phyloP scores from a whole-genome alignment of 805 yeast genomes.

The Sugiyamaella chiloensis region DNA sequence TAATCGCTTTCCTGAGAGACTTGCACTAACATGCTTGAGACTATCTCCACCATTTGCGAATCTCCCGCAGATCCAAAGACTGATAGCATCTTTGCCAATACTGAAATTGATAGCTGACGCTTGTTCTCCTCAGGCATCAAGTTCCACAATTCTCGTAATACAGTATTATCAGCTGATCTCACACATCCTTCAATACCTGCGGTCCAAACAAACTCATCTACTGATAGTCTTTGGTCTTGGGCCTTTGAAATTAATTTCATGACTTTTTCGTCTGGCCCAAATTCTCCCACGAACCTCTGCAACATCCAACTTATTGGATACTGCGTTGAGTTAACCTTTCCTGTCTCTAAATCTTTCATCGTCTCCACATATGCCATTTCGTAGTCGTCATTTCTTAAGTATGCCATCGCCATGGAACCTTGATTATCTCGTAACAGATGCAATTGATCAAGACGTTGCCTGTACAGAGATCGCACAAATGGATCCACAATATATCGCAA shows the following conservation, averaged over 20 bases:
- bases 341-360: background rate
- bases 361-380: constrained; percentile 3
- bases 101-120: background rate
- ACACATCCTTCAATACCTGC: background rate
- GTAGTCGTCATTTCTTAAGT: background rate
- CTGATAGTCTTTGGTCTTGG: background rate
- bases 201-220: background rate
- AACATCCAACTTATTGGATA: background rate
- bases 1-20: background rate
- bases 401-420: constrained; percentile 4
- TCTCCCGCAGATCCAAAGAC: background rate
- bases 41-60: background rate
- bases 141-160: background rate
- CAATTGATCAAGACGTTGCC: background rate
- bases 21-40: background rate
- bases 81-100: background rate
- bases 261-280: background rate
- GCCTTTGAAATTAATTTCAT: background rate
- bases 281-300: background rate
- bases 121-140: background rate
- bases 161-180: background rate
- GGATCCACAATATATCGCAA: constrained; percentile 14
- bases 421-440: background rate
- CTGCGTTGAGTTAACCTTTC: background rate
- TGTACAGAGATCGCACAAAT: constrained; percentile 8